phyloP scores from a whole-genome alignment of 106 monocot species.

The Gastrodia elata region DNA sequence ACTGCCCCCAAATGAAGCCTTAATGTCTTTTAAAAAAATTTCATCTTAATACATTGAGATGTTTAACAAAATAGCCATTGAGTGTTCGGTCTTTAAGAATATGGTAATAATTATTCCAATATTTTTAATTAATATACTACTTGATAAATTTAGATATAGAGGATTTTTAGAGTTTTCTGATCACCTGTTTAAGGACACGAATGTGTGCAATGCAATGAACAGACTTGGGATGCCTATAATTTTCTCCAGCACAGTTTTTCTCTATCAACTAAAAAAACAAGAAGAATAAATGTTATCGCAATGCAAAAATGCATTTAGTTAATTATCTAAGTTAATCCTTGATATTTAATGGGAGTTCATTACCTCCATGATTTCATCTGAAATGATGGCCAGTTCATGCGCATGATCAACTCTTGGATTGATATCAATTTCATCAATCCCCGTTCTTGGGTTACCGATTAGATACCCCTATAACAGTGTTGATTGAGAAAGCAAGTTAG shows the following conservation, averaged over 20 bases:
- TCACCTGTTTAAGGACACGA: neutral
- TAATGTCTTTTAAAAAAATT: no score
- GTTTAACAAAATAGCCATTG: no score
- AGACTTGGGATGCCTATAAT: neutral
- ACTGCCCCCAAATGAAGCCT: no score
- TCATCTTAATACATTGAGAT: no score
- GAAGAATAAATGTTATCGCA: neutral
- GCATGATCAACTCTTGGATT: constrained; percentile 27
- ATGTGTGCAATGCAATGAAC: neutral
- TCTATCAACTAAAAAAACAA: neutral
- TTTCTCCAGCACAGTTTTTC: neutral
- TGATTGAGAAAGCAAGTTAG: neutral
- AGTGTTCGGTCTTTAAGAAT: no score
- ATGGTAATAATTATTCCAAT: no score
- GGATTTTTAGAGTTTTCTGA: neutral
- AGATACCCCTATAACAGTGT: constrained; percentile 31
- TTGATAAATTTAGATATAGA: neutral
- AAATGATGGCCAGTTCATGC: constrained; percentile 36
- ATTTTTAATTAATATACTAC: no score
- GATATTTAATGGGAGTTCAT: neutral
- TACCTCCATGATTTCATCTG: constrained; percentile 36
- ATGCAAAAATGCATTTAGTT: neutral
- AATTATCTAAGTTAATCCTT: neutral
- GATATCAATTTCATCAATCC: constrained; percentile 9
- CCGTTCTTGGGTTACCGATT: constrained; percentile 42